Base-by-base conservation (phyloP, 2,329 filamentous ascomycete genomes). In the Xylaria sp. region DNA sequence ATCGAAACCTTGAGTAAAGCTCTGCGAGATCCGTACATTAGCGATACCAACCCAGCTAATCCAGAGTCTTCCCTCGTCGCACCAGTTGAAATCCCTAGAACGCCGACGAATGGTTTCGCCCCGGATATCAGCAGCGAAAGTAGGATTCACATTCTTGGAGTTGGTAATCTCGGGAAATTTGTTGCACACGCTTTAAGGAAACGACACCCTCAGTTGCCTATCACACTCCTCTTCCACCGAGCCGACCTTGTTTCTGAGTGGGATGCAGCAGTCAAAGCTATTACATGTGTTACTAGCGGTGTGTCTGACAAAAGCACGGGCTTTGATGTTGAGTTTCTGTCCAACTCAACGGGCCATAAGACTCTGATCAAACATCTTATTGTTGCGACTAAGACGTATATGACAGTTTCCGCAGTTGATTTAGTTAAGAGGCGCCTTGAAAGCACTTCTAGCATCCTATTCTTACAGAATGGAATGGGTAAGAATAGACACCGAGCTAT, bases 331-430 rank as follows among this genome's bases (percentile, higher is more conserved):
- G 49, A 53, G 25, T 19, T 53, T 43, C 49, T 53, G 11, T 43
- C 13, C 27, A 37, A 53, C 49, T 43, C 49, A n/a, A 21, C 37
- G 25, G 49, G n/a, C 25, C 15, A 31, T 15, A 53, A 41, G 23
- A 13, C 37, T 43, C 49, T 27, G 9, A 53, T 53, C 10, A 43
- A 53, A 43, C 49, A 53, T 25, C 49, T 53, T 33, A 53, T 53
- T 53, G 49, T 53, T 43, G 49, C 49, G 37, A 53, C 49, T n/a
- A 53, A 53, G 49, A 53, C 49, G 6, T 53, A 53, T 19, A 53
- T 29, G 49, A 53, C 49, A 33, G 37, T 19, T 17, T 23, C 49
- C 23, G 49, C 49, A 10, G 13, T 53, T 13, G 37, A 33, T 33
- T 33, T 43, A 23, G 49, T 53, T 6, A 53, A 53, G 19, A 37